Base-by-base conservation (phyloP, 2,329 filamentous ascomycete species). In the Dothidotthia symphoricarpi region DNA sequence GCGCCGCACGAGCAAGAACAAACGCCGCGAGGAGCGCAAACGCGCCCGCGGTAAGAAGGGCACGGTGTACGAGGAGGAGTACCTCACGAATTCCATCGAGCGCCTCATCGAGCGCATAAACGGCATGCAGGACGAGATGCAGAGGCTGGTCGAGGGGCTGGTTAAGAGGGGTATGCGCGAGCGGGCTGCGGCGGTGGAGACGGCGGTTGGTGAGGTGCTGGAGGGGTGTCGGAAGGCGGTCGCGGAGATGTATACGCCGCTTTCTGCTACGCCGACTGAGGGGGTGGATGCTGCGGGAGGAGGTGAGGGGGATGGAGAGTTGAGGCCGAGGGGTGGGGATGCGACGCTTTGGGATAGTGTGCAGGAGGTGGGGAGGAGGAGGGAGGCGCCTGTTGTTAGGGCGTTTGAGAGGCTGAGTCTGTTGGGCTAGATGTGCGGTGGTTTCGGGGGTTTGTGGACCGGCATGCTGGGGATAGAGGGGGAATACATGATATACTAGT, bases 61-160 rank as follows among this genome's bases (percentile, higher is more conserved):
- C 9, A 95, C 88, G 12, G 87, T 98, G 4, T 98, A 98, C 66
- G 93, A 98, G 67, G 91, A 97, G 62, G 93, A 97, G 67, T 98
- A 98, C 66, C 78, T 98, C 4, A 83, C 95, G 41, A 93, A 90
- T 64, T 91, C 85, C 52, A 82, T 97, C 24, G 80, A 84, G 10
- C 76, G 93, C 16, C 75, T 98, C 24, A 80, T 95, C 11, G 88
- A 95, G 64, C 77, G 90, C 24, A 81, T 95, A 15, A 88, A 90
- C 64, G 75, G 74, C 15, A 77, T 84, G 3, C 77, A 82, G 34
- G 75, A 79, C 1, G 93, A 98, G 63, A 80, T 88, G 0, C 77
- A 81, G 58, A 71, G 82, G 12, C 74, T 97, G 6, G 78, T 95
- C 0, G 82, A 86, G 49, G 89, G 85, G 0, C 71, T 97, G 41